Evolutionary conservation across 2,329 filamentous ascomycete species (phyloP), one percentile per base, ranked within the genome.

Genomic region (Ophiostoma populinum): DNA sequence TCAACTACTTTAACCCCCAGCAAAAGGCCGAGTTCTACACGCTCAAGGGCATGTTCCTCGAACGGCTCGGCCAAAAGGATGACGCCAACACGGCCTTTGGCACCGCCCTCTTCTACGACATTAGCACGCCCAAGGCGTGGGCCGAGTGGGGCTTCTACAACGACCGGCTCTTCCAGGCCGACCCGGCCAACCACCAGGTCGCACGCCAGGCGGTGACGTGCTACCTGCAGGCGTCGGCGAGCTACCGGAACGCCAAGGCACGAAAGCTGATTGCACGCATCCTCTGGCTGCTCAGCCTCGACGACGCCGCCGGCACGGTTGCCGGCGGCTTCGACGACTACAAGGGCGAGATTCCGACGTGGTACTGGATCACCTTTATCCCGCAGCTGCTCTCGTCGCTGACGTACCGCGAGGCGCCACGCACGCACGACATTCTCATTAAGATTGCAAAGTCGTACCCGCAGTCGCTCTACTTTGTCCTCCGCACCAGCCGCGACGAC

Each of bases 281-380:
- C 33, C 64, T 98, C 32, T 98, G 90, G 90, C 65, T 98, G 30
- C 68, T 98, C 29, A 95, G 87, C 55, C 63, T 98, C 45, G 90
- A 98, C 50, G 85, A 94, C 49, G 66, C 80, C 0, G 82, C 83
- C 50, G 82, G 82, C 10, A 77, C 70, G 24, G 76, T 98, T 40
- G 79, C 82, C 1, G 66, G 74, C 46, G 83, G 87, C 10, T 98
- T 94, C 45, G 83, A 93, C 44, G 82, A 87, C 46, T 98, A 90
- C 61, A 94, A 95, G 62, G 90, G 90, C 34, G 92, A 98, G 47
- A 92, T 85, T 2, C 85, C 86, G 1, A 83, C 92, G 10, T 99
- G 90, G 90, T 98, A 95, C 58, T 99, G 90, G 90, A 94, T 95
- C 46, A 95, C 87, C 0, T 98, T 92, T 53, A 95, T 99, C 43